Percentiles rank a stretch among this genome's conserved stretches.
phyloP scores from a whole-genome alignment of 768 basidiomycete genomes.

The Thelephora aurantiotincta region DNA sequence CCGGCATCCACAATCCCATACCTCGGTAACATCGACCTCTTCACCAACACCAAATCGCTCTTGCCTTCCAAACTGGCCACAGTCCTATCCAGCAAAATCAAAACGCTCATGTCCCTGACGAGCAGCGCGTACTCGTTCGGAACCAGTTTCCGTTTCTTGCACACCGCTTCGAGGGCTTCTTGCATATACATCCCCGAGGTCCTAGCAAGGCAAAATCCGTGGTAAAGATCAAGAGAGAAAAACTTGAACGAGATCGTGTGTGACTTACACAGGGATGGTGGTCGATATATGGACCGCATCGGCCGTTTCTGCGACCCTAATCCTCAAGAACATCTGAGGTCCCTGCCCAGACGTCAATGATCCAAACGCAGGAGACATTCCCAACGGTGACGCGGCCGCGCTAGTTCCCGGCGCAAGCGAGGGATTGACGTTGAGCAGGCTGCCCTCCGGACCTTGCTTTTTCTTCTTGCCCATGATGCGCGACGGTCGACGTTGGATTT shows the following conservation, averaged over 20 bases:
- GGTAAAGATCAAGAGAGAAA: not conserved
- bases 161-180: conserved; percentile 81
- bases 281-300: conserved; percentile 81
- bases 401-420: conserved; percentile 10
- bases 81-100: conserved; percentile 86
- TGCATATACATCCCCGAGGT: conserved; percentile 95
- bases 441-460: conserved; percentile 27
- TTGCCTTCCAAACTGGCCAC: conserved; percentile 92
- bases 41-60: conserved; percentile 69
- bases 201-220: conserved; percentile 20
- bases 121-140: conserved; percentile 78
- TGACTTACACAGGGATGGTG: conserved; percentile 80
- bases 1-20: conserved; percentile 51
- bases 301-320: conserved; percentile 66
- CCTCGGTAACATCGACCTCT: conserved; percentile 58
- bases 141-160: conserved; percentile 53
- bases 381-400: conserved; percentile 14
- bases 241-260: not conserved
- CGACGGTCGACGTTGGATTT: conserved; percentile 75
- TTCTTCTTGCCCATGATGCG: conserved; percentile 48
- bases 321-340: conserved; percentile 71
- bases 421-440: conserved; percentile 29
- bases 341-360: conserved; percentile 52
- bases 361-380: conserved; percentile 43
- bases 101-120: conserved; percentile 45